Conservation (phyloP, 768 basidiomycete genomes). For the Dendrothele bispora region DNA sequence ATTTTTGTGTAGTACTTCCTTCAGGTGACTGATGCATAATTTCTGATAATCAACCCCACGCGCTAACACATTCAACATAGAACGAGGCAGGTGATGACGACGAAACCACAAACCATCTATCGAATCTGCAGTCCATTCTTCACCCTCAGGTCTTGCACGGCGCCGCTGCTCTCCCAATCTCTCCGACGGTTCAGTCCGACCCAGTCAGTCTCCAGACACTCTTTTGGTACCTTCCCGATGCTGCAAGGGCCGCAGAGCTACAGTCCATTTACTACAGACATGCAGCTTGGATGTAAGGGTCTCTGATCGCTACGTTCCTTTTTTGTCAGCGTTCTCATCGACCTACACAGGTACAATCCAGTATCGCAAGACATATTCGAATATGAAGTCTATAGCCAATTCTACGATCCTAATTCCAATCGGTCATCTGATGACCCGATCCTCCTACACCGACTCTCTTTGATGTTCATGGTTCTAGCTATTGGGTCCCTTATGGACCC, state of each 20-base stretch:
- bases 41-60: slow-evolving; percentile 14
- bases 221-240: slow-evolving; percentile 68
- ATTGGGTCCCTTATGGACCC: slow-evolving; percentile 66
- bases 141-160: slow-evolving; percentile 62
- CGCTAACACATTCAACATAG: no score
- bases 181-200: slow-evolving; percentile 36
- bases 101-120: slow-evolving; percentile 41
- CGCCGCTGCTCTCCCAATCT: slow-evolving; percentile 68
- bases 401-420: slow-evolving; percentile 48
- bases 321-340: slow-evolving; percentile 9
- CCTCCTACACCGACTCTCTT: slow-evolving; percentile 58
- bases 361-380: slow-evolving; percentile 61
- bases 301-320: slow-evolving; percentile 3
- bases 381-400: slow-evolving; percentile 55
- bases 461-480: slow-evolving; percentile 66
- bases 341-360: slow-evolving; percentile 59
- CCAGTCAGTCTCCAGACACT: slow-evolving; percentile 55
- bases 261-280: slow-evolving; percentile 60
- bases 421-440: slow-evolving; percentile 51
- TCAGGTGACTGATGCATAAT: slow-evolving; percentile 47
- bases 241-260: slow-evolving; percentile 59
- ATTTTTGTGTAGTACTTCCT: slow-evolving; percentile 59
- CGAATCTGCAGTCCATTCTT: slow-evolving; percentile 53
- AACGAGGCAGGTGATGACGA: slow-evolving; percentile 62
- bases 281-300: slow-evolving; percentile 70